A percentile compares a stretch with the other conserved stretches of the same genome.
These are phyloP conservation scores for Phytopythium kandeliae DNA, from an alignment of 352 stramenopile genomes.

Conservation along the genomic window DNA sequence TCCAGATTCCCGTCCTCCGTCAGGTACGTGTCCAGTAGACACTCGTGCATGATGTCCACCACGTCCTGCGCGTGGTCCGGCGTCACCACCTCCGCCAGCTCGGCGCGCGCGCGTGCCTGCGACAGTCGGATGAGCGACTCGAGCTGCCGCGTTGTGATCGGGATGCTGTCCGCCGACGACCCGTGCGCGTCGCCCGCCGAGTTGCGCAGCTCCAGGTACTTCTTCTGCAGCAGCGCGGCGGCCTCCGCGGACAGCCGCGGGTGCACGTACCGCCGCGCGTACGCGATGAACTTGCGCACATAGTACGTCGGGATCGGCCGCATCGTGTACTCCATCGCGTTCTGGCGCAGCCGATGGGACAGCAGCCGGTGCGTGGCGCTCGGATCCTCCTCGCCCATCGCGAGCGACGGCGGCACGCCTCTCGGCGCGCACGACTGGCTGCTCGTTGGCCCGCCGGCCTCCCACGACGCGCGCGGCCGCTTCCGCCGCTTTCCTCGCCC, in stretches of 20 bases:
- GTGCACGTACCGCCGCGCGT: constrained; percentile 93
- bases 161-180: constrained; percentile 51
- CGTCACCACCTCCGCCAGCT: constrained; percentile 91
- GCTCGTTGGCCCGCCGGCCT: constrained; percentile 1
- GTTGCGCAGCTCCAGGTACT: constrained; percentile 85
- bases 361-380: constrained; percentile 18
- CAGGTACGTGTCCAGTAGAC: constrained; percentile 86
- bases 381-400: constrained; percentile 8
- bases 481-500: constrained; percentile 28
- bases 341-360: constrained; percentile 46
- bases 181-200: constrained; percentile 42
- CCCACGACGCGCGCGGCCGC: constrained; percentile 14
- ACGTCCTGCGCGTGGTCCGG: constrained; percentile 95
- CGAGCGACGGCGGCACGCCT: constrained; percentile 4
- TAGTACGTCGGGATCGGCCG: constrained; percentile 68
- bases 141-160: constrained; percentile 96
- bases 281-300: constrained; percentile 97
- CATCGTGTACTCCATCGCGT: constrained; percentile 38
- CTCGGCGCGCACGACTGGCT: constrained; percentile 20
- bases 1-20: constrained; percentile 89
- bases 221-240: constrained; percentile 68
- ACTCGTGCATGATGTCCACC: constrained; percentile 95
- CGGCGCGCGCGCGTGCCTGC: constrained; percentile 92
- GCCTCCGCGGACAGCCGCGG: constrained; percentile 73
- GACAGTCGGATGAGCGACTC: constrained; percentile 91